These are phyloP conservation scores for Trichoderma sp. DNA, from an alignment of 2,329 filamentous ascomycete species.

Conservation along the genomic window DNA sequence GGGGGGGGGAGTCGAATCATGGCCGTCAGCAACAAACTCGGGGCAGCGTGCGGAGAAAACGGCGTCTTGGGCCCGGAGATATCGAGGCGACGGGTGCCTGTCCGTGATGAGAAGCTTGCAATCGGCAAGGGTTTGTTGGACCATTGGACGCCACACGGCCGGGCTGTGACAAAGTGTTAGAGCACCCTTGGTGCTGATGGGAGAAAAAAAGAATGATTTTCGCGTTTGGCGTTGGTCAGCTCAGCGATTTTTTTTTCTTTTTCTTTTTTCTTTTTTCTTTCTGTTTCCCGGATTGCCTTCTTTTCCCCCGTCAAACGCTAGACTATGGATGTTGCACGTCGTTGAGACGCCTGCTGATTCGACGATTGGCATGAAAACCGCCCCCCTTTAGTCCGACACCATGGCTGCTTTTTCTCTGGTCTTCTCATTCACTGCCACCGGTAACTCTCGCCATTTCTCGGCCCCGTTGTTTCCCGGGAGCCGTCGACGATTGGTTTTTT, in stretches of 20 bases:
- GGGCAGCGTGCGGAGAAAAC: neutral
- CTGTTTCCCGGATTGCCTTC: neutral
- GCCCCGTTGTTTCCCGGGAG: neutral
- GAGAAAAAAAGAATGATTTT: neutral
- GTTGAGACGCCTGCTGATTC: neutral
- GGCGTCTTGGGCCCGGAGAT: neutral
- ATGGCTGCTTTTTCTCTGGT: neutral
- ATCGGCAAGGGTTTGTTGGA: conserved; percentile 16
- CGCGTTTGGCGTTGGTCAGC: neutral
- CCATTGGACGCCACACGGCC: neutral
- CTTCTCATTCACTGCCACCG: neutral
- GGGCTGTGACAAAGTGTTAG: conserved; percentile 1
- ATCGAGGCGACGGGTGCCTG: neutral
- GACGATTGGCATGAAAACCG: neutral
- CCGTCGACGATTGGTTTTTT: too few species aligned
- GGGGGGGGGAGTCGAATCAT: neutral
- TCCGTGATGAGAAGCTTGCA: conserved; percentile 1
- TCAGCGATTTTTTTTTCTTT: neutral
- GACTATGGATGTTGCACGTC: neutral
- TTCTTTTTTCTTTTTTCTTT: neutral
- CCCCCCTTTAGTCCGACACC: neutral
- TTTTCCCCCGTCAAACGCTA: neutral
- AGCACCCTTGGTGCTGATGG: neutral
- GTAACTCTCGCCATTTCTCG: neutral
- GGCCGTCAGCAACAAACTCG: neutral